Percentiles rank a stretch among this genome's conserved stretches.
Evolutionary conservation across 2,329 filamentous ascomycete genomes (phyloP).

Genomic region (Fusarium sp.): DNA sequence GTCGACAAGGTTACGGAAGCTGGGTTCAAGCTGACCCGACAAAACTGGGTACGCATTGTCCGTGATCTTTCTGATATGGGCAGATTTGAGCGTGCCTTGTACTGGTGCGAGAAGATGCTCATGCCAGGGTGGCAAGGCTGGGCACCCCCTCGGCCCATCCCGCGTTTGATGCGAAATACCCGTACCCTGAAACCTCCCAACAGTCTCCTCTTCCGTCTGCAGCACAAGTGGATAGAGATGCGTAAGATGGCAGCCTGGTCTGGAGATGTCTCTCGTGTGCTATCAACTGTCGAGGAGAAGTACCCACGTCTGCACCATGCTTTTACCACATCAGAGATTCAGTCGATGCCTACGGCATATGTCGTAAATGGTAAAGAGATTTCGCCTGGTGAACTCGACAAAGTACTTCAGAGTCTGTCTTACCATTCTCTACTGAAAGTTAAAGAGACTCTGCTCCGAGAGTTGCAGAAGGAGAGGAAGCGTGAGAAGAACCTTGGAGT

Average conservation of each 20-base stretch:
- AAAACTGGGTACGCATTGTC: conserved; percentile 84
- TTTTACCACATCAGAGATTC: conserved; percentile 48
- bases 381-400: conserved; percentile 44
- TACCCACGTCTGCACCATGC: conserved; percentile 56
- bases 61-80: conserved; percentile 71
- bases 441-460: conserved; percentile 30
- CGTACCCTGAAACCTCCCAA: conserved; percentile 46
- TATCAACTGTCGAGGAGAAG: conserved; percentile 50
- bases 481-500: conserved; percentile 32
- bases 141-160: conserved; percentile 46
- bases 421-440: conserved; percentile 45
- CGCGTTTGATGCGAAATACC: conserved; percentile 51
- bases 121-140: conserved; percentile 85
- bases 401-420: conserved; percentile 44
- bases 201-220: conserved; percentile 59
- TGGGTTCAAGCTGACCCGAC: conserved; percentile 79
- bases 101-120: conserved; percentile 77
- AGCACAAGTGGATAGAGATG: conserved; percentile 61
- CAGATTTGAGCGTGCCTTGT: conserved; percentile 73
- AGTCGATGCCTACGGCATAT: conserved; percentile 43
- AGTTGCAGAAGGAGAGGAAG: conserved; percentile 30
- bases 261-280: conserved; percentile 52
- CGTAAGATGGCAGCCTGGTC: conserved; percentile 62
- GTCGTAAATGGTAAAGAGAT: conserved; percentile 37
- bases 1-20: conserved; percentile 66